Evolutionary conservation across 345 rosid genomes (phyloP), one percentile per base, ranked within the genome.

Genomic region (Passiflora organensis): DNA sequence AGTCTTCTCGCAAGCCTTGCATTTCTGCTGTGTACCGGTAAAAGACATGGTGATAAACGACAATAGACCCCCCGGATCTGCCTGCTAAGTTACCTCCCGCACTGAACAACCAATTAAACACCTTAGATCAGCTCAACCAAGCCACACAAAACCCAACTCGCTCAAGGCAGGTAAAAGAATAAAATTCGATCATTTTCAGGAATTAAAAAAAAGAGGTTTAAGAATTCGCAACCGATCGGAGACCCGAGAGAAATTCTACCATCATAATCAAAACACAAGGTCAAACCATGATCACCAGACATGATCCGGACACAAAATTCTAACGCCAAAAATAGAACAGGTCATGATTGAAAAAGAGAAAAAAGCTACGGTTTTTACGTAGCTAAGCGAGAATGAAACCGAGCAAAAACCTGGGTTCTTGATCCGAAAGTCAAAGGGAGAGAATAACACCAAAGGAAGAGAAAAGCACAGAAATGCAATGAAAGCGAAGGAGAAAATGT

Each of bases 1-100:
- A 10, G 99, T 94, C 88, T 87, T 94, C 67, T 80, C 95, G 43
- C 99, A 94, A 24, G 87, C 89, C 79, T 79, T 87, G 80, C 99
- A 94, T 76, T 89, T 94, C 78, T 87, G 82, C 64, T 83, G 96
- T 44, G 99, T 94, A 53, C 99, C 99, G 10, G 72, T 78, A 68
- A 94, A 94, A 64, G 99, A 85, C 97, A 93, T 93, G 46, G 77
- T 43, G 25, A 17, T 51, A 20, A 39, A 36, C 10, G 13, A 51
- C 67, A 62, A 20, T 22, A 22, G 34, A 41, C 21, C 57, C 38
- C 50, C 65, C 53, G 21, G 65, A 67, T 55, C 60, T 48, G 24
- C 48, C 55, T 24, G 25, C 19, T 15, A 24, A 0, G 9, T 25
- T 25, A 63, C 41, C 22, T 32, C 48, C 36, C 53, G 37, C 15